These are phyloP conservation scores for Climacium dendroides DNA, from an alignment of 225 moss, liverwort and hornwort species.

Conservation along the genomic window DNA sequence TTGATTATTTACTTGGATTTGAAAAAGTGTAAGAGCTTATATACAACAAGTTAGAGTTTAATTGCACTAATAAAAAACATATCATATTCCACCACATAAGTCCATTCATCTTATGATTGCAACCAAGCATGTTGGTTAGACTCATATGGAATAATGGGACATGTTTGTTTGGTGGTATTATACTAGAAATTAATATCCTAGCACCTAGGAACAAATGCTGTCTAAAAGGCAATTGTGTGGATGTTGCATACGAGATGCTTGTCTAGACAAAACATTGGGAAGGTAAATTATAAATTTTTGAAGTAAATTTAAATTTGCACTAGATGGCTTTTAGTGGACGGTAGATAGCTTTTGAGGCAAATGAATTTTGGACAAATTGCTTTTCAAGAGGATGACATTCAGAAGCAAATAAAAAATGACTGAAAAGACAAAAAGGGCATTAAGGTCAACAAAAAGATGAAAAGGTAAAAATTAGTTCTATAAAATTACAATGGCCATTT, in stretches of 20 bases:
- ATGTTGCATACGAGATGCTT: too few relatives aligned
- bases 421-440: not conserved
- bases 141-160: not conserved
- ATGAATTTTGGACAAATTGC: too few relatives aligned
- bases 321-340: too few relatives aligned
- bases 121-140: not conserved
- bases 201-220: rapidly evolving
- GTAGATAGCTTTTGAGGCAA: not conserved
- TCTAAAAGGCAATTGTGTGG: too few relatives aligned
- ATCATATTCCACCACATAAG: not conserved
- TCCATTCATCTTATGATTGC: not conserved
- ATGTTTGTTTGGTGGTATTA: not conserved
- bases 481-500: not conserved
- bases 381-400: not conserved
- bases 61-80: not conserved
- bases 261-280: too few relatives aligned
- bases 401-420: rapidly evolving
- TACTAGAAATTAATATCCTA: not conserved
- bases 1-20: not conserved
- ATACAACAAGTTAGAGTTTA: not conserved
- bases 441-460: not conserved
- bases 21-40: not conserved
- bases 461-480: not conserved
- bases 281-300: too few relatives aligned
- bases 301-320: too few relatives aligned